Conservation (phyloP, 495 filamentous ascomycete genomes). For the Aspergillus nanangensis region DNA sequence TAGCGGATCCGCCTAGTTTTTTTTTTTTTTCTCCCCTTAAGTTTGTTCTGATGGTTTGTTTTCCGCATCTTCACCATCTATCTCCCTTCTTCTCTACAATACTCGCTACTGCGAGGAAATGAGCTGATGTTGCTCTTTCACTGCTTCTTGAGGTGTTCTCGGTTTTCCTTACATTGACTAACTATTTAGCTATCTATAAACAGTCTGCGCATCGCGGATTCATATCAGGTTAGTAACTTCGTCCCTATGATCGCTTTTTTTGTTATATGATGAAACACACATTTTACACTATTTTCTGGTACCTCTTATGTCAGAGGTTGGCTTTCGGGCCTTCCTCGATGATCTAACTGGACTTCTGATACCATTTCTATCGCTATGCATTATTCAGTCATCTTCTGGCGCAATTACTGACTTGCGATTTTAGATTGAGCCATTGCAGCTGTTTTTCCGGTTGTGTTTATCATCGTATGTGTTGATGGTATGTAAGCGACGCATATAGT, state of each 20-base stretch:
- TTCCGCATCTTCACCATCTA: not conserved
- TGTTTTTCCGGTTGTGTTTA: not conserved
- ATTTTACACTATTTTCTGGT: conserved; percentile 52
- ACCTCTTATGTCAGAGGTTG: conserved; percentile 58
- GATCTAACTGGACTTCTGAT: conserved; percentile 63
- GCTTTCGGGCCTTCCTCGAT: conserved; percentile 45
- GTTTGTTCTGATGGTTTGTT: not conserved
- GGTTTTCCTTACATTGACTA: not conserved
- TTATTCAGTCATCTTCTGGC: conserved; percentile 3
- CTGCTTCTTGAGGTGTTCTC: too few relatives aligned
- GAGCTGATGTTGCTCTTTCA: too few relatives aligned
- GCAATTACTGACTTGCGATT: conserved; percentile 9
- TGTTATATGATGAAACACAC: conserved; percentile 45
- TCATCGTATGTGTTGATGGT: not conserved
- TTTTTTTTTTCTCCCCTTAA: not conserved
- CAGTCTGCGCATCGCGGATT: not conserved
- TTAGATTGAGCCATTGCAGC: conserved; percentile 3
- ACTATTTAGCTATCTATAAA: conserved; percentile 1
- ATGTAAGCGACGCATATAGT: not conserved
- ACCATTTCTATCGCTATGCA: conserved; percentile 11
- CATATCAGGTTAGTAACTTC: conserved; percentile 27
- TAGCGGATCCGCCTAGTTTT: too few relatives aligned
- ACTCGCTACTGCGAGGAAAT: too few relatives aligned
- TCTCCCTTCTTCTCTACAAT: too few relatives aligned
- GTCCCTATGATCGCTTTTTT: not conserved